phyloP scores from a whole-genome alignment of 2,329 filamentous ascomycete genomes.

The Aspergillus phoenicis region DNA sequence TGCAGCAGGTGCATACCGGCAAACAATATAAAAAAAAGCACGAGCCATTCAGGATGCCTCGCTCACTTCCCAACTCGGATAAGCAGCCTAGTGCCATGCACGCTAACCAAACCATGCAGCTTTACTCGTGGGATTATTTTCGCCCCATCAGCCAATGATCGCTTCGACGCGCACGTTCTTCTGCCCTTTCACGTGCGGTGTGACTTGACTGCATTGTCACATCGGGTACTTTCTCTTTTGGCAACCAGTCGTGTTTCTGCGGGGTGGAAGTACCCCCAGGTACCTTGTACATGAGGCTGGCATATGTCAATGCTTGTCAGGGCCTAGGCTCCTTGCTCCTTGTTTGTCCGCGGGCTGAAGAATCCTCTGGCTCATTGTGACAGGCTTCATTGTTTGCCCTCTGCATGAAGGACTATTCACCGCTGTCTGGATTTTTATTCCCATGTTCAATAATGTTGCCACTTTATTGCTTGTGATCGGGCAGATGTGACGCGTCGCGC shows the following conservation, averaged over 20 bases:
- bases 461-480: no score
- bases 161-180: not conserved
- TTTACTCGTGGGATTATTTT: slow-evolving; percentile 4
- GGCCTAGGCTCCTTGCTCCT: no score
- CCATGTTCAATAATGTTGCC: no score
- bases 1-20: not conserved
- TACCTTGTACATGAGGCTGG: slow-evolving; percentile 1
- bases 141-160: not conserved
- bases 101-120: slow-evolving; percentile 7
- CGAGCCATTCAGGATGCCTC: not conserved
- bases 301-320: not conserved
- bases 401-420: not conserved
- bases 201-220: slow-evolving; percentile 10
- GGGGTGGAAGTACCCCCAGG: not conserved
- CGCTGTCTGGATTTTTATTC: not conserved
- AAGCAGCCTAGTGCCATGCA: not conserved
- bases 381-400: not conserved
- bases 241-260: not conserved
- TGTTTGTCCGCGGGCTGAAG: slow-evolving; percentile 2
- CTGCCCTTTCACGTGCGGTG: slow-evolving; percentile 5
- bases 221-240: slow-evolving; percentile 1
- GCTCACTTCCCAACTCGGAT: not conserved
- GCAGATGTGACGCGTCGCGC: no score
- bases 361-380: not conserved
- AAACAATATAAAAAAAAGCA: not conserved